Evolutionary conservation across 352 stramenopile species (phyloP).

Genomic region (Phytophthora meadii): DNA sequence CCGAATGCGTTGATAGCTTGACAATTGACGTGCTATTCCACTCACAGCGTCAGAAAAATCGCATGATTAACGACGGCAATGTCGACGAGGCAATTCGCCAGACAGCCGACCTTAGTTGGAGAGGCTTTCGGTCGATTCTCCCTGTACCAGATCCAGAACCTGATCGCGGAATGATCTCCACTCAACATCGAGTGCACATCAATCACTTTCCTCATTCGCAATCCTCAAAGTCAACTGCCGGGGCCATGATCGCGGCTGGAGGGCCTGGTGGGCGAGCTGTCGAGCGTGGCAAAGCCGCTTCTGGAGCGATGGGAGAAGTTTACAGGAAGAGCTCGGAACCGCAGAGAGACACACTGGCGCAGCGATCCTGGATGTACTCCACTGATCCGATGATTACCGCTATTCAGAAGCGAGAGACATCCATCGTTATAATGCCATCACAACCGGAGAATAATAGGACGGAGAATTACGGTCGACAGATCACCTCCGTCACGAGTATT

Average conservation of each 20-base stretch:
- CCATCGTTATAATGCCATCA: slow-evolving; percentile 2
- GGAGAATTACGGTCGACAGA: slow-evolving; percentile 46
- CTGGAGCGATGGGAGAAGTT: slow-evolving; percentile 69
- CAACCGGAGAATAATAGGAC: slow-evolving; percentile 24
- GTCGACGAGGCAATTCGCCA: slow-evolving; percentile 63
- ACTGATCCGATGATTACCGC: slow-evolving; percentile 69
- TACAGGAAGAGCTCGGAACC: slow-evolving; percentile 64
- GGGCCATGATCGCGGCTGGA: slow-evolving; percentile 49
- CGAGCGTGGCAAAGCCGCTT: slow-evolving; percentile 71
- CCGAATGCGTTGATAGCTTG: background rate
- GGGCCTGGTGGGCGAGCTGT: slow-evolving; percentile 47
- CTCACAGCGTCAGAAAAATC: slow-evolving; percentile 42
- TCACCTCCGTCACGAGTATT: slow-evolving; percentile 68
- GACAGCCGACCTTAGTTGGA: slow-evolving; percentile 41
- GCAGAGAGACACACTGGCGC: slow-evolving; percentile 71
- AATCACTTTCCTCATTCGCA: slow-evolving; percentile 46
- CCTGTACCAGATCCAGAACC: slow-evolving; percentile 58
- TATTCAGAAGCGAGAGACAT: slow-evolving; percentile 43
- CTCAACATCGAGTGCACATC: slow-evolving; percentile 60
- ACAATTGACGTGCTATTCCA: slow-evolving; percentile 3
- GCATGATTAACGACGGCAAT: slow-evolving; percentile 72
- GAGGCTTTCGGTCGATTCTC: slow-evolving; percentile 63
- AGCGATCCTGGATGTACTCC: slow-evolving; percentile 83
- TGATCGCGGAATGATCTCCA: slow-evolving; percentile 73
- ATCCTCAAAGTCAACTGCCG: slow-evolving; percentile 20